These are phyloP conservation scores for Hansenula sp. DNA, from an alignment of 1,139 yeast species.

Conservation along the genomic window DNA sequence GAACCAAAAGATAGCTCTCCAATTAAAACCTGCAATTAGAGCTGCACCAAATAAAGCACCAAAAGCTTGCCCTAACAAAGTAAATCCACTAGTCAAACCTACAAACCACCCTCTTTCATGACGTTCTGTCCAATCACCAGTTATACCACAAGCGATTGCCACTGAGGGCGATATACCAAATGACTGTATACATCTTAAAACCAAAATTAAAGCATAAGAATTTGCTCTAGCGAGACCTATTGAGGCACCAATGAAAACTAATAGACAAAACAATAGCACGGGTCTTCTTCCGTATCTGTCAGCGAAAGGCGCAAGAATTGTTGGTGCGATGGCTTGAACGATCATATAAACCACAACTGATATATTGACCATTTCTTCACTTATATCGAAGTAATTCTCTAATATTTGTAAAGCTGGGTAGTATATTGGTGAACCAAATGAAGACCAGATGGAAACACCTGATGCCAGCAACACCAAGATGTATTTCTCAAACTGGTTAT, in stretches of 20 bases:
- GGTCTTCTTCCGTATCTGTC: constrained; percentile 73
- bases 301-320: constrained; percentile 60
- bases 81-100: constrained; percentile 61
- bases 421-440: constrained; percentile 67
- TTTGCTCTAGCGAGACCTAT: constrained; percentile 56
- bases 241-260: constrained; percentile 52
- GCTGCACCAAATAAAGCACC: constrained; percentile 77
- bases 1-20: constrained; percentile 80
- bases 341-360: constrained; percentile 70
- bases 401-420: constrained; percentile 66
- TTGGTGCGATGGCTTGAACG: constrained; percentile 69
- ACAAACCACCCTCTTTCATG: constrained; percentile 61
- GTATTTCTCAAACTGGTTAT: constrained; percentile 31
- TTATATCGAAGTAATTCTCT: constrained; percentile 45
- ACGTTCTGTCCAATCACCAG: constrained; percentile 63
- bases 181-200: constrained; percentile 65
- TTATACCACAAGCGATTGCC: constrained; percentile 61
- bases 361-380: constrained; percentile 54
- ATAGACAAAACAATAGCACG: constrained; percentile 47
- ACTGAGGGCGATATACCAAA: constrained; percentile 68
- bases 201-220: constrained; percentile 49
- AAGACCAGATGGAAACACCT: constrained; percentile 51
- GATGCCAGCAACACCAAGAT: constrained; percentile 38
- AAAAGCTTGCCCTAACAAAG: constrained; percentile 67
- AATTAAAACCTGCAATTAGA: constrained; percentile 52